phyloP scores from a whole-genome alignment of 1,139 yeast genomes.

The Meyerozyma sp. region DNA sequence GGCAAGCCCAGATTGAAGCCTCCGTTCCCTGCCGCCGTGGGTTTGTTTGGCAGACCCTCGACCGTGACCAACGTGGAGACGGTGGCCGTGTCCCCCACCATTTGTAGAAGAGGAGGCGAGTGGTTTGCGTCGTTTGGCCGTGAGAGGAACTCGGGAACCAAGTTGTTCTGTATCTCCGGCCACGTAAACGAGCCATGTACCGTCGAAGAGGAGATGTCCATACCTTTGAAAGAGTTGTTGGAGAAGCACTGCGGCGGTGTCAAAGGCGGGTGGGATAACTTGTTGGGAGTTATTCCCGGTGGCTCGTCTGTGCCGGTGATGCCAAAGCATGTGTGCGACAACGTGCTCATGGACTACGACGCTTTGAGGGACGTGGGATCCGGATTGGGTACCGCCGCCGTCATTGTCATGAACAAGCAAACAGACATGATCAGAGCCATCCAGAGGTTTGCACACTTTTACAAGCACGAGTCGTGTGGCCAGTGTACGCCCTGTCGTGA shows the following conservation, averaged over 20 bases:
- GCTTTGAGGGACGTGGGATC: slow-evolving; percentile 80
- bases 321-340: slow-evolving; percentile 61
- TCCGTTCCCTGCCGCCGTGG: slow-evolving; percentile 92
- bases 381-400: slow-evolving; percentile 90
- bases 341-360: slow-evolving; percentile 78
- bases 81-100: slow-evolving; percentile 83
- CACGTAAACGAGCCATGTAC: slow-evolving; percentile 90
- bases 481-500: slow-evolving; percentile 95
- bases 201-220: slow-evolving; percentile 90
- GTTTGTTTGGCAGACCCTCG: slow-evolving; percentile 83
- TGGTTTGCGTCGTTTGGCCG: slow-evolving; percentile 84
- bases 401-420: slow-evolving; percentile 81
- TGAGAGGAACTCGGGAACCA: slow-evolving; percentile 78
- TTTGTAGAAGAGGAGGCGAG: slow-evolving; percentile 80
- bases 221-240: slow-evolving; percentile 71
- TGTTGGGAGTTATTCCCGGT: slow-evolving; percentile 82
- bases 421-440: slow-evolving; percentile 81
- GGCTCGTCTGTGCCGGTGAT: slow-evolving; percentile 83
- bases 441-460: slow-evolving; percentile 75
- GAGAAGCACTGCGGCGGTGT: slow-evolving; percentile 90
- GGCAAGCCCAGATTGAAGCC: slow-evolving; percentile 92
- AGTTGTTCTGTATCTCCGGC: slow-evolving; percentile 80
- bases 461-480: slow-evolving; percentile 89
- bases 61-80: slow-evolving; percentile 89
- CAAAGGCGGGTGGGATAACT: slow-evolving; percentile 87